phyloP scores from a whole-genome alignment of 2,329 filamentous ascomycete species.

The Pyrenochaeta sp. region DNA sequence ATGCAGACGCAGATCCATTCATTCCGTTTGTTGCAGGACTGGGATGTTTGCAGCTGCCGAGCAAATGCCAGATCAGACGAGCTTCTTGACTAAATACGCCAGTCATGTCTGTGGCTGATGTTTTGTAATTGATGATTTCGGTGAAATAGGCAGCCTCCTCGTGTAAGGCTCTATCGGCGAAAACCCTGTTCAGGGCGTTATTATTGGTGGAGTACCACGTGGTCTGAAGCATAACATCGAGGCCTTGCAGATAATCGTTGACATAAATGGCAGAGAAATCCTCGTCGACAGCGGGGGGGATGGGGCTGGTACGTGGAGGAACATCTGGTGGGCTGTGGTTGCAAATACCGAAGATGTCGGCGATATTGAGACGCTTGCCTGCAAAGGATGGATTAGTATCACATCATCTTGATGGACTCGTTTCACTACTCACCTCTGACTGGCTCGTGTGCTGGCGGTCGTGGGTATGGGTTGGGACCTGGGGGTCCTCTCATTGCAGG shows the following conservation, averaged over 20 bases:
- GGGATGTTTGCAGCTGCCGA: constrained; percentile 59
- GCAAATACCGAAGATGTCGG: constrained; percentile 45
- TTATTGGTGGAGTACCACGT: constrained; percentile 75
- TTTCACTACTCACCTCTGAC: constrained; percentile 37
- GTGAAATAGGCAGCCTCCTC: constrained; percentile 46
- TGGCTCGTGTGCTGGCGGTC: constrained; percentile 21
- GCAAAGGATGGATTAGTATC: constrained; percentile 12
- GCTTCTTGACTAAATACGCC: constrained; percentile 63
- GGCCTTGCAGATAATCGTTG: constrained; percentile 45
- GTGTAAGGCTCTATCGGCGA: constrained; percentile 55
- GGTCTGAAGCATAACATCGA: constrained; percentile 66
- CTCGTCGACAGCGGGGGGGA: constrained; percentile 39
- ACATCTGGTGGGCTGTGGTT: constrained; percentile 46
- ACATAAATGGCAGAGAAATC: constrained; percentile 43
- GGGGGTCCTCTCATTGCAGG: constrained; percentile 38
- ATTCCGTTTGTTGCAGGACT: constrained; percentile 49
- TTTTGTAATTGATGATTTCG: constrained; percentile 41
- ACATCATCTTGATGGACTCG: neutral
- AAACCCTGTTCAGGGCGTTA: constrained; percentile 56
- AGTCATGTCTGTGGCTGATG: constrained; percentile 37
- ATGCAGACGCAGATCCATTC: constrained; percentile 37
- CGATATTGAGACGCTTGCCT: constrained; percentile 47
- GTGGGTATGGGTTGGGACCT: constrained; percentile 22
- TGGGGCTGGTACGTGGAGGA: constrained; percentile 34
- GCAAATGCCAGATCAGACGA: constrained; percentile 66